A percentile compares a stretch with the other conserved stretches of the same genome.
These are phyloP conservation scores for Yueomyces sinensis DNA, from an alignment of 805 yeast species.

Conservation along the genomic window DNA sequence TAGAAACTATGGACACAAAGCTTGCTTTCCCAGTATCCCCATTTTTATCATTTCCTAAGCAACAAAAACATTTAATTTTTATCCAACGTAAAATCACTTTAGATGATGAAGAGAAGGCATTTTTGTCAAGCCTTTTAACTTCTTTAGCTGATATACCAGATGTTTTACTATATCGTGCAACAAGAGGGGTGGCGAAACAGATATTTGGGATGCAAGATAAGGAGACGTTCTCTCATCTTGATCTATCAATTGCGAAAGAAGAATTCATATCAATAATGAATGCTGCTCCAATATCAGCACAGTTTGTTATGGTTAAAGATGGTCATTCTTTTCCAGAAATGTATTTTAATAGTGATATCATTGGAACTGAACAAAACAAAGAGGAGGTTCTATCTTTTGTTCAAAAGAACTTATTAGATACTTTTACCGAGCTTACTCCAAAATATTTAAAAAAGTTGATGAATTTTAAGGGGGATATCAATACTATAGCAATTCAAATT, in stretches of 20 bases:
- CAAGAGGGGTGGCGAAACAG: not conserved
- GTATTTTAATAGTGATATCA: not conserved
- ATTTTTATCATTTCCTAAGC: conserved; percentile 12
- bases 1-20: conserved; percentile 7
- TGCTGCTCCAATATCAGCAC: conserved; percentile 45
- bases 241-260: not conserved
- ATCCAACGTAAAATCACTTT: conserved; percentile 35
- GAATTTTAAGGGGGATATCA: not conserved
- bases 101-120: conserved; percentile 32
- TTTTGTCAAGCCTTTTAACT: conserved; percentile 35
- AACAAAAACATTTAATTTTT: conserved; percentile 34
- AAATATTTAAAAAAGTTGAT: not conserved
- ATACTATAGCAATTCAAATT: not conserved
- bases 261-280: conserved; percentile 25
- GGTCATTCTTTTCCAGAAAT: conserved; percentile 25
- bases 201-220: not conserved
- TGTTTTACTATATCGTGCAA: conserved; percentile 26
- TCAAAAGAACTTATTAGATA: not conserved
- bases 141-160: conserved; percentile 47
- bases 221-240: not conserved
- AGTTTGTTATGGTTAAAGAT: conserved; percentile 47
- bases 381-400: not conserved
- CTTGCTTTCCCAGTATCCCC: conserved; percentile 7
- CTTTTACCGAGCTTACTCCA: not conserved
- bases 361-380: not conserved